phyloP scores from a whole-genome alignment of 2,329 filamentous ascomycete species.

The Monilinia fructicola region DNA sequence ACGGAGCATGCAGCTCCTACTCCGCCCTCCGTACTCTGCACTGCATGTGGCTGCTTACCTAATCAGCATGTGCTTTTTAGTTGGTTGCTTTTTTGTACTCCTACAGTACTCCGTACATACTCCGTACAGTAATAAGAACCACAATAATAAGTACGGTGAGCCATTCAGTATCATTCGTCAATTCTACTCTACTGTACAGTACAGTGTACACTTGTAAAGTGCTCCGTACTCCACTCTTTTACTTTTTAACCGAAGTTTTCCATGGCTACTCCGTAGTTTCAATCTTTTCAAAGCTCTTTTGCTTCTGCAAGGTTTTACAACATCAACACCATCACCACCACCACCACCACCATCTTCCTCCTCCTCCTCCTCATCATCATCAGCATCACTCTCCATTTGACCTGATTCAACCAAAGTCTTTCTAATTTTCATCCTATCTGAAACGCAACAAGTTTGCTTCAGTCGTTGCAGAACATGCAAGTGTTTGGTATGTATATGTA shows the following conservation, averaged over 20 bases:
- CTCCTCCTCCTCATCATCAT: too few species aligned
- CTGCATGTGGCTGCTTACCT: too few species aligned
- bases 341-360: too few species aligned
- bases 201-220: too few species aligned
- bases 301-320: constrained; percentile 1
- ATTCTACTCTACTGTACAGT: not conserved
- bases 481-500: constrained; percentile 18
- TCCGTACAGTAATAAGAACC: too few species aligned
- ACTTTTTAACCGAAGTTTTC: constrained; percentile 6
- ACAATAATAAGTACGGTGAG: not conserved
- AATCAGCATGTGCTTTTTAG: constrained; percentile 13
- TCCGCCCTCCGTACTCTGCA: too few species aligned
- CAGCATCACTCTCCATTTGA: constrained; percentile 1
- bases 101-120: not conserved
- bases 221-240: too few species aligned
- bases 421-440: not conserved
- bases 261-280: too few species aligned
- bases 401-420: not conserved
- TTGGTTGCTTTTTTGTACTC: not conserved
- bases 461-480: not conserved
- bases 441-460: not conserved
- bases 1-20: not conserved
- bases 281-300: constrained; percentile 1
- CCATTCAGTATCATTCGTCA: not conserved
- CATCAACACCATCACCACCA: too few species aligned